These are phyloP conservation scores for Monosporascus sp. DNA, from an alignment of 2,329 filamentous ascomycete genomes.

Conservation along the genomic window DNA sequence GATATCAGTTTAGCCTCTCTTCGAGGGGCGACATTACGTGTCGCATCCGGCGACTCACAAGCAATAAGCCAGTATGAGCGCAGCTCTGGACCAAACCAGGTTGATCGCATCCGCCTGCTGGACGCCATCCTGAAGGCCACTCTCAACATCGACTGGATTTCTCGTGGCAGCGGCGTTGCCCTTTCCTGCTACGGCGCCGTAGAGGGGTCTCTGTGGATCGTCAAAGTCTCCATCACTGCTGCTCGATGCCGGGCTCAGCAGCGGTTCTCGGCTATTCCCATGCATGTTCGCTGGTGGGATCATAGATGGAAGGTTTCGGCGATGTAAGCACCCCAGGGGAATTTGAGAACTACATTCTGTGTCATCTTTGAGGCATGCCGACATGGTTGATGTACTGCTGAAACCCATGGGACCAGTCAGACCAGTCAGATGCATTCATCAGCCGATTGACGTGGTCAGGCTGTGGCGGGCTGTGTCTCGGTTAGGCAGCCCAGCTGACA, in stretches of 20 bases:
- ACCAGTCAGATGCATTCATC: not conserved
- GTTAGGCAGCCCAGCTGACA: not conserved
- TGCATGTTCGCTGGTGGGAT: constrained; percentile 11
- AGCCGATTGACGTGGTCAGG: constrained; percentile 1
- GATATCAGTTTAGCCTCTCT: too few relatives aligned
- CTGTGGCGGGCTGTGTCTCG: not conserved
- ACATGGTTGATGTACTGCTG: not conserved
- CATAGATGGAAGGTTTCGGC: constrained; percentile 13
- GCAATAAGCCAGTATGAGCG: constrained; percentile 32
- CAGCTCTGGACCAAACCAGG: constrained; percentile 32
- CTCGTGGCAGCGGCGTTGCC: constrained; percentile 9
- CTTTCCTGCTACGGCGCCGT: constrained; percentile 18
- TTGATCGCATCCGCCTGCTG: constrained; percentile 35
- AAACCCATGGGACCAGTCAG: not conserved
- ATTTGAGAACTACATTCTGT: constrained; percentile 1
- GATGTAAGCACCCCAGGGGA: constrained; percentile 20
- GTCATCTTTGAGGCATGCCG: not conserved
- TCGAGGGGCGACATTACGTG: too few relatives aligned
- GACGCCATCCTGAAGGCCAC: constrained; percentile 25
- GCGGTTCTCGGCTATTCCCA: constrained; percentile 16
- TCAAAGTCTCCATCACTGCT: constrained; percentile 6
- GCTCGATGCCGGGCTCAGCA: constrained; percentile 17
- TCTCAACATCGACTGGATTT: constrained; percentile 6
- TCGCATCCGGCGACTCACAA: constrained; percentile 21
- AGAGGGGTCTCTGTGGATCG: constrained; percentile 12